phyloP scores from a whole-genome alignment of 1,284 basidiomycete species.

The Caloboletus inedulis region DNA sequence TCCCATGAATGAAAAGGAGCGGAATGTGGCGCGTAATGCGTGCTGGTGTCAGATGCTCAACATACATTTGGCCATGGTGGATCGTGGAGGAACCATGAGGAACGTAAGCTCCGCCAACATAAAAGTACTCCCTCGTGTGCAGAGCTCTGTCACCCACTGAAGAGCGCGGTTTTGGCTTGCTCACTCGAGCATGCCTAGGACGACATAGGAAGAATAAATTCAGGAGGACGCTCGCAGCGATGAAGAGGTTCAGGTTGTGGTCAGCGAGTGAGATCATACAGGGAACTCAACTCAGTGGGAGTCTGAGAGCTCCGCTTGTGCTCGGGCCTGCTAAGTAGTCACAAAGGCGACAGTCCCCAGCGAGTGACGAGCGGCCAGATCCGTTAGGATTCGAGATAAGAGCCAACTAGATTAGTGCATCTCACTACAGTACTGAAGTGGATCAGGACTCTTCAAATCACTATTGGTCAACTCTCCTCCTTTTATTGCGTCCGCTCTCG shows the following conservation, averaged over 20 bases:
- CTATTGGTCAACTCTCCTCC: conserved; percentile 14
- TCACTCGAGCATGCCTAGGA: conserved; percentile 1
- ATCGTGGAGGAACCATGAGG: conserved; percentile 33
- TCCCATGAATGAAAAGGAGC: conserved; percentile 45
- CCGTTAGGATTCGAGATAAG: background rate
- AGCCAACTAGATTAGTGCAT: background rate
- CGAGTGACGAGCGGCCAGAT: background rate
- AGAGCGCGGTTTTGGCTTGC: background rate
- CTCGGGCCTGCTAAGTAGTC: background rate
- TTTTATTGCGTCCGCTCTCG: conserved; percentile 23
- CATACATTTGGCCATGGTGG: conserved; percentile 44
- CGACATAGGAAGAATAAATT: conserved; percentile 21
- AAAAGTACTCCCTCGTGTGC: conserved; percentile 45
- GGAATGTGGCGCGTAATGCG: conserved; percentile 39
- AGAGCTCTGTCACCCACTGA: conserved; percentile 20
- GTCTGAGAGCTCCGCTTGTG: background rate
- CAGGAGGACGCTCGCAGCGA: conserved; percentile 19
- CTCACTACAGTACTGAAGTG: background rate
- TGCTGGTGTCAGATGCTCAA: conserved; percentile 44
- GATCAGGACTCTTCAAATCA: background rate
- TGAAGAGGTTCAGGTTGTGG: conserved; percentile 9
- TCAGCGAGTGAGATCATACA: conserved; percentile 5
- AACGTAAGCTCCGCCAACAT: conserved; percentile 42
- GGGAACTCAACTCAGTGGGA: background rate
- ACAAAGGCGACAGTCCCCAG: background rate